Base-by-base conservation (phyloP, 345 rosid genomes). In the Sapria himalayana region DNA sequence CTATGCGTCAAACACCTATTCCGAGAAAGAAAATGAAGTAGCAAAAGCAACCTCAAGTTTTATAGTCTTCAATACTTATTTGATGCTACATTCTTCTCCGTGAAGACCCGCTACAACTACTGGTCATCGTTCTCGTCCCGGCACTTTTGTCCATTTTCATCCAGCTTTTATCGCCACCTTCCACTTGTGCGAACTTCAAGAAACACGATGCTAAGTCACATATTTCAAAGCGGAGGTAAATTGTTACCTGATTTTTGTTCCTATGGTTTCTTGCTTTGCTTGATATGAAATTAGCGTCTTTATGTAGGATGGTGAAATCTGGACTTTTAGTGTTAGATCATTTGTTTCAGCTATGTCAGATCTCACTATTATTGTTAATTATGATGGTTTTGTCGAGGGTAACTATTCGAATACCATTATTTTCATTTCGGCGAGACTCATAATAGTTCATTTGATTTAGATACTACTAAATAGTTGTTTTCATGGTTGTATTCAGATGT, bases 381-480 rank as follows among this genome's bases (percentile, higher is more conserved):
- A n/a, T 37, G 37, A 33, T 12, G 19, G 9, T 18, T 13, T 33
- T 18, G 4, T 45, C 1, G 18, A 25, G 35, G 14, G 20, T 19
- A 15, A 12, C 11, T 19, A 15, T 35, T 14, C n/a, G n/a, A n/a
- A n/a, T n/a, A n/a, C 23, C 33, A 22, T 33, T 24, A 16, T 19
- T 6, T 19, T 48, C 25, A 10, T 20, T 25, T 48, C 34, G 41
- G 27, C 21, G 47, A n/a, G n/a, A n/a, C n/a, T 43, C 61, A 77
- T 78, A 81, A 71, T 50, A 70, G 75, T 45, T 73, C 81, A 20
- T 58, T 60, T 43, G 73, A 81, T 81, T 56, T 71, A 21, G 70
- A 70, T 59, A 73, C 81, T 11, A 48, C 71, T 17, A 44, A 64
- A 18, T 57, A 68, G 16, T 57, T 68, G 7, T 25, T 16, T 24